Conservation (phyloP, 1,284 basidiomycete species). For the Cryptococcus jaspeensis region DNA sequence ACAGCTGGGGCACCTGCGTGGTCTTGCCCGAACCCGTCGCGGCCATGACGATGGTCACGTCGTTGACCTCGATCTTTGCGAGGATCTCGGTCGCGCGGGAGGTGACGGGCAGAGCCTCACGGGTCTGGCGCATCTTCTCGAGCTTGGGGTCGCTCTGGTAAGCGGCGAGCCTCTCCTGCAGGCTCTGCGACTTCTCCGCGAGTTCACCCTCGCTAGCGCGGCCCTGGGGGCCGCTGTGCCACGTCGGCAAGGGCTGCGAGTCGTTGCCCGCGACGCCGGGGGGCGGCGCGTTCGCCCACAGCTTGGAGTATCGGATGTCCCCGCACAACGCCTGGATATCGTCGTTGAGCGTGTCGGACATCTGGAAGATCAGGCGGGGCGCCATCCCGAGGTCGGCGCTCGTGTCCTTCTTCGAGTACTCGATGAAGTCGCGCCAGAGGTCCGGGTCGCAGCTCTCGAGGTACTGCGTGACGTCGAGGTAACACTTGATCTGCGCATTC, state of each 20-base stretch:
- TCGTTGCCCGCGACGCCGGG: slow-evolving; percentile 27
- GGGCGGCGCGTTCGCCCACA: slow-evolving; percentile 54
- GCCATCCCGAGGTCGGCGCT: slow-evolving; percentile 59
- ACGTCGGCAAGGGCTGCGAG: slow-evolving; percentile 28
- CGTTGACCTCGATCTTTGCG: slow-evolving; percentile 70
- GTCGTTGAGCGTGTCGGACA: slow-evolving; percentile 69
- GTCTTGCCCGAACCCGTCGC: slow-evolving; percentile 96
- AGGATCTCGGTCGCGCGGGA: slow-evolving; percentile 66
- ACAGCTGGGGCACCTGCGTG: slow-evolving; percentile 90
- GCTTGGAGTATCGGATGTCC: slow-evolving; percentile 61
- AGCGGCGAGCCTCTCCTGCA: slow-evolving; percentile 59
- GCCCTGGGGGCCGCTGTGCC: slow-evolving; percentile 25
- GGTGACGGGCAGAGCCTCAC: slow-evolving; percentile 71
- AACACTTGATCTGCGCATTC: slow-evolving; percentile 68
- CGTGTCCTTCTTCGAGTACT: slow-evolving; percentile 35
- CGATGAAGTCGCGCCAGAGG: slow-evolving; percentile 73
- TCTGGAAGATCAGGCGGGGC: slow-evolving; percentile 68
- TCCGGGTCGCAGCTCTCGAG: slow-evolving; percentile 77
- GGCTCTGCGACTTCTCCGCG: slow-evolving; percentile 61
- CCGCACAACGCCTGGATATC: slow-evolving; percentile 70
- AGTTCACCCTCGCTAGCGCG: slow-evolving; percentile 41
- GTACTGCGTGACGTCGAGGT: slow-evolving; percentile 83
- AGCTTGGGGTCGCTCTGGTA: slow-evolving; percentile 67
- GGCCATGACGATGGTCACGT: slow-evolving; percentile 91
- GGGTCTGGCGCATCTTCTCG: slow-evolving; percentile 66